These are phyloP conservation scores for Solanum chilense DNA, from an alignment of 257 asterid species.

Conservation along the genomic window DNA sequence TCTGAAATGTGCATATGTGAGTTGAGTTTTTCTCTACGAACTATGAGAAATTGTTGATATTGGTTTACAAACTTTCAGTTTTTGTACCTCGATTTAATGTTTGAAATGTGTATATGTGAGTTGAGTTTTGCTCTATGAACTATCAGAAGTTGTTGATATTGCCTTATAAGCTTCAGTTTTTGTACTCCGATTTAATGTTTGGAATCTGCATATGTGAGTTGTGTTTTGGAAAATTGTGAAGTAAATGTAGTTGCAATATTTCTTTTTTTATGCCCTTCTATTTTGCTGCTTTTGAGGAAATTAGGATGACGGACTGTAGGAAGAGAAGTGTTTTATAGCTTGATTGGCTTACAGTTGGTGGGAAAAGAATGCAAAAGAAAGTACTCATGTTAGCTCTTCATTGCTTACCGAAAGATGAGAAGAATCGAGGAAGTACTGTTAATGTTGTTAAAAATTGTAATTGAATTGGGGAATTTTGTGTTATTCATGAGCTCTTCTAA, in stretches of 20 bases:
- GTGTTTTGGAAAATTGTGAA: not conserved
- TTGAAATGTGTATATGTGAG: not conserved
- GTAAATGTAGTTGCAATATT: not conserved
- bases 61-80: not conserved
- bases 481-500: not conserved
- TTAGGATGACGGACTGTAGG: not conserved
- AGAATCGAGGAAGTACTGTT: not conserved
- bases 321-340: not conserved
- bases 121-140: too few species aligned
- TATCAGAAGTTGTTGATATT: too few species aligned
- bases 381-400: not conserved
- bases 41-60: not conserved
- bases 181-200: not conserved
- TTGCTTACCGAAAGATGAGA: not conserved
- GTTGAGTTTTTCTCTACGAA: not conserved
- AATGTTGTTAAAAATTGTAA: not conserved
- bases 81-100: not conserved
- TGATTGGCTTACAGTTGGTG: not conserved
- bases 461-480: not conserved
- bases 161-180: not conserved
- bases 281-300: not conserved
- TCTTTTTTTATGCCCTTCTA: not conserved
- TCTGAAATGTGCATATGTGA: not conserved
- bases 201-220: not conserved
- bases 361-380: not conserved